These are phyloP conservation scores for Oryza nivara DNA, from an alignment of 176 grass and related monocot genomes.

Conservation along the genomic window DNA sequence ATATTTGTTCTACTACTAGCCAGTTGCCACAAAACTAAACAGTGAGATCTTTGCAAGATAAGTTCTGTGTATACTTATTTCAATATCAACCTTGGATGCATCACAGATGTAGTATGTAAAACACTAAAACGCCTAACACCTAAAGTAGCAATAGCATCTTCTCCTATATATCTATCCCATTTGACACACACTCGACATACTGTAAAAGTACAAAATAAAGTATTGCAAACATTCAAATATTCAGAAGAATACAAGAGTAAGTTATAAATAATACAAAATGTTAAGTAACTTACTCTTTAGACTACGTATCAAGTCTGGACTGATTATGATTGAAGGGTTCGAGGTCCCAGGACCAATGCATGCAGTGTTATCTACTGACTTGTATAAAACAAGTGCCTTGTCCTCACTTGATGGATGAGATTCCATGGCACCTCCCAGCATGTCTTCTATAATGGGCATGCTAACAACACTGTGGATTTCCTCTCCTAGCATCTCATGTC, in stretches of 20 bases:
- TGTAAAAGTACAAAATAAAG: conserved; percentile 6
- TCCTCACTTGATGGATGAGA: conserved; percentile 42
- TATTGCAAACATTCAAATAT: conserved; percentile 23
- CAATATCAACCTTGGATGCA: conserved; percentile 10
- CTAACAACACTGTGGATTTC: conserved; percentile 29
- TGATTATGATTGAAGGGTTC: conserved; percentile 69
- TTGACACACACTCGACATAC: neutral
- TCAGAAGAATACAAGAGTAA: neutral
- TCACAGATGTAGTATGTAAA: neutral
- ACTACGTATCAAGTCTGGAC: conserved; percentile 65
- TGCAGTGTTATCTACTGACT: conserved; percentile 43
- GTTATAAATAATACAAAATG: conserved; percentile 26
- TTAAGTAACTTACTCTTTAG: conserved; percentile 80
- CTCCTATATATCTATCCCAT: conserved; percentile 12
- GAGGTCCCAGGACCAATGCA: conserved; percentile 36
- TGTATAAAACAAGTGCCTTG: conserved; percentile 81
- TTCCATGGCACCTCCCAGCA: conserved; percentile 39
- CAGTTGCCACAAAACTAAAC: conserved; percentile 13
- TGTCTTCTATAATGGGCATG: conserved; percentile 42
- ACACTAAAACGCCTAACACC: neutral
- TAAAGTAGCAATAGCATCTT: neutral
- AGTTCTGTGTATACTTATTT: neutral
- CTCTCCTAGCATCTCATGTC: conserved; percentile 37
- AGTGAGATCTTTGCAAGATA: conserved; percentile 1
- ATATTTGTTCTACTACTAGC: conserved; percentile 19